phyloP scores from a whole-genome alignment of 148 eudicot species.

The Rhododendron molle region DNA sequence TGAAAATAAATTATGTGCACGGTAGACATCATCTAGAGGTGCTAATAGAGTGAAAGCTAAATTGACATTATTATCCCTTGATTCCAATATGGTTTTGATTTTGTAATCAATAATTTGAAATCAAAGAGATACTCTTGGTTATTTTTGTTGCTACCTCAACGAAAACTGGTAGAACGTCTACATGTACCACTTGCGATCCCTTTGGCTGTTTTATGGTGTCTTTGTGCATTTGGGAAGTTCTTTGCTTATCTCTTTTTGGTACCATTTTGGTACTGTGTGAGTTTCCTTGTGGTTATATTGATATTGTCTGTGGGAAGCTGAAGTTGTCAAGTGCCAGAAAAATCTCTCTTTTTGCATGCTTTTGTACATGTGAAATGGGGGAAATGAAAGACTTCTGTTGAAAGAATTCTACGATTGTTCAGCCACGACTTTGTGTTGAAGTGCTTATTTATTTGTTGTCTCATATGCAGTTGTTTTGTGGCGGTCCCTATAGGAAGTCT shows the following conservation, averaged over 20 bases:
- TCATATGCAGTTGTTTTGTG: not conserved
- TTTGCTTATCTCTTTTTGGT: not conserved
- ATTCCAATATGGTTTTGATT: not conserved
- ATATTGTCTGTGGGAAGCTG: not conserved
- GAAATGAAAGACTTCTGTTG: not conserved
- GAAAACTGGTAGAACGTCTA: not conserved
- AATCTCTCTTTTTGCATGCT: conserved; percentile 5
- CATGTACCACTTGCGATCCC: not conserved
- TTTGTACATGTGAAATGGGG: not conserved
- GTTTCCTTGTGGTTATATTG: not conserved
- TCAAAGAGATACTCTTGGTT: not conserved
- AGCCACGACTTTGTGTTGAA: not conserved
- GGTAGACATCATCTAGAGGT: not conserved
- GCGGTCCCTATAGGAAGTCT: not conserved
- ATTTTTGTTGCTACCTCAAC: not conserved
- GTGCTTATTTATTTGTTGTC: not conserved
- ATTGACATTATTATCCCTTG: not conserved
- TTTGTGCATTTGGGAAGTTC: not conserved
- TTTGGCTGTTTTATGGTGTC: not conserved
- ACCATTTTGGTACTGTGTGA: not conserved
- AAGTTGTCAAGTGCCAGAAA: not conserved
- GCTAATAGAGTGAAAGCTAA: not conserved
- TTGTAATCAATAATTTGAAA: not conserved
- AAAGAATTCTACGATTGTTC: not conserved
- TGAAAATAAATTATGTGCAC: not conserved